Evolutionary conservation across 1,284 basidiomycete genomes (phyloP).

Genomic region (Baeospora myosura): DNA sequence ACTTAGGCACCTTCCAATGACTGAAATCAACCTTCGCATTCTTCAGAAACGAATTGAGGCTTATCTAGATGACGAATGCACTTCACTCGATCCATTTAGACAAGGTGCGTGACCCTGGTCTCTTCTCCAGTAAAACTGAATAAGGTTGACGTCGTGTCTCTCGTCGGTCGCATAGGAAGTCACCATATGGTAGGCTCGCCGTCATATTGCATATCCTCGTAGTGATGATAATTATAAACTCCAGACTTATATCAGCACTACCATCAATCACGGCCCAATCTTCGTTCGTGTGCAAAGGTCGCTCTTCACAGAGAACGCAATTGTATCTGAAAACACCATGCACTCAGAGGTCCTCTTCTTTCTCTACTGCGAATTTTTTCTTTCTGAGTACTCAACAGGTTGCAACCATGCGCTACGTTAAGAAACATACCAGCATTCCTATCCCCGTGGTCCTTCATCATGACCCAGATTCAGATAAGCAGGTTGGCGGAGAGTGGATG

Average conservation of each 20-base stretch:
- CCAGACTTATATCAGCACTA: neutral
- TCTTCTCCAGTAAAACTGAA: no score
- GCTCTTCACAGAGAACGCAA: no score
- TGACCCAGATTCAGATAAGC: neutral
- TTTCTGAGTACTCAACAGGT: neutral
- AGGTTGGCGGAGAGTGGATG: neutral
- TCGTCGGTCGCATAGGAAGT: no score
- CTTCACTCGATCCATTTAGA: no score
- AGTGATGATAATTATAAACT: no score
- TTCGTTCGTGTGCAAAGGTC: neutral
- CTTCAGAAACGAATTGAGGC: no score
- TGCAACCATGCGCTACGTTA: neutral
- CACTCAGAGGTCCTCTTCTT: neutral
- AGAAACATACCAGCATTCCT: neutral
- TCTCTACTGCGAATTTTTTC: no score
- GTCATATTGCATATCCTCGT: neutral
- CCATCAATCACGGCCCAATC: neutral
- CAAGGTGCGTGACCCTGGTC: no score
- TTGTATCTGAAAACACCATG: neutral
- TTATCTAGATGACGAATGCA: no score
- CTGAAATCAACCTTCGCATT: no score
- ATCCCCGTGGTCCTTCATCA: neutral
- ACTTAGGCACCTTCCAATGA: no score
- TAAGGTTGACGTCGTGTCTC: no score
- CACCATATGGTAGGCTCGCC: neutral